Evolutionary conservation across 306 rosid genomes (phyloP), one percentile per base, ranked within the genome.

Genomic region (Gillenia trifoliata): DNA sequence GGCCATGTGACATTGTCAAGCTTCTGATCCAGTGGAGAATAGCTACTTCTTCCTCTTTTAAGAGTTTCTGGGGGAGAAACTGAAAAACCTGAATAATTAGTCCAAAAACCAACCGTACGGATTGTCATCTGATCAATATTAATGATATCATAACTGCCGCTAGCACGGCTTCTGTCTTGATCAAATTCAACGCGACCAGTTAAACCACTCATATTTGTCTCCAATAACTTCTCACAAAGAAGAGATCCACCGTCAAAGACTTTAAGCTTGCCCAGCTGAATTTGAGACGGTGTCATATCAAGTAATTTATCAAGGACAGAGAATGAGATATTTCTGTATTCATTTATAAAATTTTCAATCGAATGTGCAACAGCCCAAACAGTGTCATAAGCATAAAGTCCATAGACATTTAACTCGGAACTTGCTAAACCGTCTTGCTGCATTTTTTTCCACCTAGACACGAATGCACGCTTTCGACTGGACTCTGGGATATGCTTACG

Each of bases 1-100:
- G 97, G 95, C 99, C 99, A 94, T 62, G 89, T 90, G 52, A 90
- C 86, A 72, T 76, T 81, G 59, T 55, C 78, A 77, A 94, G 96
- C 83, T 86, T 89, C 78, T 94, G 95, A 74, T 85, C 83, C 67
- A 50, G 72, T 30, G 26, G 71, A 60, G 82, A 64, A 79, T 64
- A 64, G 30, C 68, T 73, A 34, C 16, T 66, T 82, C 64, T 23
- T 64, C 83, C 70, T 61, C 20, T 72, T 25, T 47, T 83, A 22
- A 82, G 84, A 83, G 72, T 71, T 84, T 82, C 87, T 33, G 87
- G 93, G 17, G 92, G 88, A 1, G 80, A 81, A 77, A 92, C 87
- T 52, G 99, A 86, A 70, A 94, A 82, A 12, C 96, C 95, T 20
- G 93, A 85, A 75, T 31, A 3, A 66, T 85, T 82, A 66, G 92